Conservation (phyloP, 495 filamentous ascomycete genomes). For the Chaetomium cochliodes region DNA sequence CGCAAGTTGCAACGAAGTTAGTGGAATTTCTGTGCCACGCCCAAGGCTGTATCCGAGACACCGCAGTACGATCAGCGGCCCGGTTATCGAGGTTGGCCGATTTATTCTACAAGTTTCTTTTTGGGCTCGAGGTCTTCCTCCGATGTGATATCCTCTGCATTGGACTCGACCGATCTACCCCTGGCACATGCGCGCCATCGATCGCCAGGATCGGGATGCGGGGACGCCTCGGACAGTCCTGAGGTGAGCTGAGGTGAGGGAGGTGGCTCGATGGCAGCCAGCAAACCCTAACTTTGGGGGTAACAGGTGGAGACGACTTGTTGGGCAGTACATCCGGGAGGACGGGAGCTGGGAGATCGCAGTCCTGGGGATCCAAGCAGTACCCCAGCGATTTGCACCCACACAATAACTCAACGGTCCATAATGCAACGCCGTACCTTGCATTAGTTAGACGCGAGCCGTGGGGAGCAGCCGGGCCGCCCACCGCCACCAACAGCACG, state of each 20-base stretch:
- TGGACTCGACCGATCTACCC: not conserved
- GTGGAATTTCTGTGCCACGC: too few species aligned
- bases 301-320: too few species aligned
- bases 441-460: not conserved
- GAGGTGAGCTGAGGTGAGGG: not conserved
- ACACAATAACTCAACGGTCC: not conserved
- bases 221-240: not conserved
- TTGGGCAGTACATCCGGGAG: too few species aligned
- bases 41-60: not conserved
- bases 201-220: not conserved
- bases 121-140: not conserved
- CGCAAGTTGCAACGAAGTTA: too few species aligned
- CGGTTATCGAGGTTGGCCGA: not conserved
- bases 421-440: not conserved
- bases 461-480: not conserved
- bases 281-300: not conserved
- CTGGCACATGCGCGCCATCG: not conserved
- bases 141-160: not conserved
- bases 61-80: not conserved
- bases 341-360: too few species aligned
- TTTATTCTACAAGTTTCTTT: not conserved
- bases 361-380: too few species aligned
- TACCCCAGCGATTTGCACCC: too few species aligned
- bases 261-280: too few species aligned
- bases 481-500: not conserved